phyloP scores from a whole-genome alignment of 306 rosid genomes.

The Quercus cerris region DNA sequence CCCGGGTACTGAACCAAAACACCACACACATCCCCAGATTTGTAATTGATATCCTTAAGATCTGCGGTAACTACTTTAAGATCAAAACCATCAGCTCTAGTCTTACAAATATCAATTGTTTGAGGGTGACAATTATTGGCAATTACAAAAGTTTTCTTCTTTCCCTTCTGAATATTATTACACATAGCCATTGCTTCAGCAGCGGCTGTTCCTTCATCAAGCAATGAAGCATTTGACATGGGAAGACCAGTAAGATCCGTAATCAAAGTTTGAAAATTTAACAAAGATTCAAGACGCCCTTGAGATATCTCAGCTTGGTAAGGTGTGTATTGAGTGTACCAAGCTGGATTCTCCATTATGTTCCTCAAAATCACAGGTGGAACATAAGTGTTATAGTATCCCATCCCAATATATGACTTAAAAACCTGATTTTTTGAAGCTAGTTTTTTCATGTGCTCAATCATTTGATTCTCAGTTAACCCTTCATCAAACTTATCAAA shows the following conservation, averaged over 20 bases:
- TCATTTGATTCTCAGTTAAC: slow-evolving; percentile 83
- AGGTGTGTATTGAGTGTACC: slow-evolving; percentile 99
- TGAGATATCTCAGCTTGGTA: slow-evolving; percentile 99
- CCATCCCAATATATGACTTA: slow-evolving; percentile 88
- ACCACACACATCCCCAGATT: slow-evolving; percentile 91
- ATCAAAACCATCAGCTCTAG: slow-evolving; percentile 92
- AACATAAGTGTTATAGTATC: slow-evolving; percentile 85
- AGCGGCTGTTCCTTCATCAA: slow-evolving; percentile 98
- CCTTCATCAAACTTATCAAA: slow-evolving; percentile 83
- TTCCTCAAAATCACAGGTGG: slow-evolving; percentile 97
- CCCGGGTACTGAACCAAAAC: slow-evolving; percentile 99
- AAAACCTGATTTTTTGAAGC: slow-evolving; percentile 81
- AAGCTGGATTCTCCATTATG: slow-evolving; percentile 95
- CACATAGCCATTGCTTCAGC: slow-evolving; percentile 99
- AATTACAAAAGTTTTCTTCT: slow-evolving; percentile 88
- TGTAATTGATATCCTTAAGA: slow-evolving; percentile 79
- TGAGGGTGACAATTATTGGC: slow-evolving; percentile 92
- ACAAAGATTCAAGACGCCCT: slow-evolving; percentile 88
- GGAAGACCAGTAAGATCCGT: slow-evolving; percentile 96
- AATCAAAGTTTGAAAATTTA: slow-evolving; percentile 80
- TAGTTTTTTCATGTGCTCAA: slow-evolving; percentile 75
- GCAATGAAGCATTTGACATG: slow-evolving; percentile 97
- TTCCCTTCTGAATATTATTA: slow-evolving; percentile 75
- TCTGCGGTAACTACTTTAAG: slow-evolving; percentile 63
- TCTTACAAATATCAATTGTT: slow-evolving; percentile 79